Evolutionary conservation across 371 early-diverging fungal species (phyloP), one percentile per base, ranked within the genome.

Genomic region (Zopfochytrium polystomum): DNA sequence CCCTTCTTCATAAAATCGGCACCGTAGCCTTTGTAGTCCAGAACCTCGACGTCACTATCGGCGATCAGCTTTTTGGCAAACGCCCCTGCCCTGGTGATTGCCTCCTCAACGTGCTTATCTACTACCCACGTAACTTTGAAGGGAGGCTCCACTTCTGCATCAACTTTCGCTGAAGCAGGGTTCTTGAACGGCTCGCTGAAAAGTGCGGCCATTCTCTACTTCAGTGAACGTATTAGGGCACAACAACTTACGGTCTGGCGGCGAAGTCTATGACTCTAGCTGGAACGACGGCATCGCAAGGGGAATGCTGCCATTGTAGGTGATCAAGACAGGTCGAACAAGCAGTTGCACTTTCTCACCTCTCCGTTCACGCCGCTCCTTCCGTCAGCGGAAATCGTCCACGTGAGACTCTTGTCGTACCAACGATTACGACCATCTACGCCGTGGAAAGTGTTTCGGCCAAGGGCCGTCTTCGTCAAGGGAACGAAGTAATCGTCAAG

Each of bases 381-480:
- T 23, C 91, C 95, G 49, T 86, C 85, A 35, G 80, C 74, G 56
- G 87, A 84, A 23, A 90, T 78, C 23, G 84, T 65, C 25, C 88
- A 46, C 25, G 70, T 80, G 25, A 89, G 47, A 2, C 84, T 76
- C 73, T 90, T 92, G 75, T 94, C 95, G 62, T 86, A 92, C 95
- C 95, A 94, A 3, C 95, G 82, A 70, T 94, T 94, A 68, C 82
- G 85, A 3, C 87, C 94, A 34, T 80, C 75, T 7, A 74, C 66
- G 13, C 81, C 82, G 63, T 83, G 85, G 72, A 80, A 85, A 38
- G 87, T 69, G 59, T 88, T 83, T 34, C 79, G 57, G 38, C 64
- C 83, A 1, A 86, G 67, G 5, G 42, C 48, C 3, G 63, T 11
- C 35, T 60, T 23, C 1, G 25, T 22, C 13, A 32, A 20, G 2